Conservation (phyloP, 2,329 filamentous ascomycete genomes). For the Tolypocladium ophioglossoides region DNA sequence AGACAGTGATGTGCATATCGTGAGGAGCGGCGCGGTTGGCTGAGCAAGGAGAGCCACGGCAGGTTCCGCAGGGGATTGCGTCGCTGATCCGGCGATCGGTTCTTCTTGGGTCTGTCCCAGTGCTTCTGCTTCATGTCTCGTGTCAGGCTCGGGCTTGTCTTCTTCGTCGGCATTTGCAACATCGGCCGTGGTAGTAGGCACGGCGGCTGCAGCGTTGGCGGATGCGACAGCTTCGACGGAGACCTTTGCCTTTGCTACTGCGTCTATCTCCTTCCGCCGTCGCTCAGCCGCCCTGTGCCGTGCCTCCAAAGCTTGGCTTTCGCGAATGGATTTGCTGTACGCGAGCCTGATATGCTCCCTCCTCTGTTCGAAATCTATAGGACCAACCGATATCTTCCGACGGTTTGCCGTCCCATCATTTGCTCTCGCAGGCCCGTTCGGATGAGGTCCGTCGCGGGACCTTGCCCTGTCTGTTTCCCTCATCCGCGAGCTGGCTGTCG, state of each 20-base stretch:
- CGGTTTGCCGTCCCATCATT: slow-evolving; percentile 29
- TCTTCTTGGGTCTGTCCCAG: background rate
- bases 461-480: slow-evolving; percentile 49
- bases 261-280: slow-evolving; percentile 37
- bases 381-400: slow-evolving; percentile 53
- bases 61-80: background rate
- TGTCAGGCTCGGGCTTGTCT: background rate
- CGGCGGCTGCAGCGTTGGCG: background rate
- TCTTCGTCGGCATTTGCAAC: slow-evolving; percentile 1
- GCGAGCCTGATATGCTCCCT: slow-evolving; percentile 75
- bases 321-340: slow-evolving; percentile 73
- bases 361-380: slow-evolving; percentile 76
- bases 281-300: slow-evolving; percentile 43
- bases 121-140: background rate
- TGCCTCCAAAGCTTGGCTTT: slow-evolving; percentile 52
- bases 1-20: slow-evolving; percentile 4
- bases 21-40: background rate
- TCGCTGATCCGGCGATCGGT: background rate
- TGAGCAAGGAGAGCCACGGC: background rate
- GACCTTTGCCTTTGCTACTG: slow-evolving; percentile 31
- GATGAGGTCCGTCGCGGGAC: slow-evolving; percentile 27
- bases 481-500: slow-evolving; percentile 58
- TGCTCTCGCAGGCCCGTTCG: slow-evolving; percentile 18
- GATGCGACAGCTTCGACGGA: slow-evolving; percentile 8
- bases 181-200: slow-evolving; percentile 1